Base-by-base conservation (phyloP, 176 grass and related monocot genomes). In the Microstegium vimineum region DNA sequence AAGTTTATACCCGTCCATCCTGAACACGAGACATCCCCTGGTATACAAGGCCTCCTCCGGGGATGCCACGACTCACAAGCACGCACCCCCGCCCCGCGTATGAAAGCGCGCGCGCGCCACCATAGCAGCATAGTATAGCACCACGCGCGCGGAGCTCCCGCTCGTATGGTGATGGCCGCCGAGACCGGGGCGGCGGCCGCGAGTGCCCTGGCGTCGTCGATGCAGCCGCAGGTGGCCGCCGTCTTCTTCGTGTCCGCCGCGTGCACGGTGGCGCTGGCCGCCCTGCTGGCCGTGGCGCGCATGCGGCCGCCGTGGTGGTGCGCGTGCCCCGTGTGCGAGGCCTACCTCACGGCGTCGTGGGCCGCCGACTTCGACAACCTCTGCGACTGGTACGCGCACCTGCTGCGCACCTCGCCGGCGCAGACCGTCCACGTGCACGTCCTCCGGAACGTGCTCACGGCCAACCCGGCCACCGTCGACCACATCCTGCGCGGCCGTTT, bases 341-440 rank as follows among this genome's bases (percentile, higher is more conserved):
- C 90, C 2, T 95, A 90, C 86, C 85, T 97, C 18, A 90, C 87
- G 10, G 61, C 80, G 15, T 97, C 94, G 3, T 97, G 94, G 94
- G 11, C 78, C 1, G 86, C 82, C 8, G 93, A 98, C 68, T 84
- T 84, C 87, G 84, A 84, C 68, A 95, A 95, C 89, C 84, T 98
- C 22, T 84, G 86, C 71, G 96, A 98, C 82, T 98, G 96, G 96
- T 93, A 83, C 82, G 79, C 93, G 2, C 90, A 98, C 87, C 92
- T 98, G 47, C 93, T 98, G 32, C 92, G 90, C 30, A 12, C 63
- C 13, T 91, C 93, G 30, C 90, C 90, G 25, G 83, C 82, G 56
- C 86, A 73, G 59, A 98, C 96, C 40, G 90, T 98, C 11, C 89
- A 91, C 90, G 78, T 98, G 32, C 96, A 95, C 75, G 91, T 93